A percentile compares a stretch with the other conserved stretches of the same genome.
Conservation (phyloP, 2,329 filamentous ascomycete species). For the Cryphonectria naterciae region DNA sequence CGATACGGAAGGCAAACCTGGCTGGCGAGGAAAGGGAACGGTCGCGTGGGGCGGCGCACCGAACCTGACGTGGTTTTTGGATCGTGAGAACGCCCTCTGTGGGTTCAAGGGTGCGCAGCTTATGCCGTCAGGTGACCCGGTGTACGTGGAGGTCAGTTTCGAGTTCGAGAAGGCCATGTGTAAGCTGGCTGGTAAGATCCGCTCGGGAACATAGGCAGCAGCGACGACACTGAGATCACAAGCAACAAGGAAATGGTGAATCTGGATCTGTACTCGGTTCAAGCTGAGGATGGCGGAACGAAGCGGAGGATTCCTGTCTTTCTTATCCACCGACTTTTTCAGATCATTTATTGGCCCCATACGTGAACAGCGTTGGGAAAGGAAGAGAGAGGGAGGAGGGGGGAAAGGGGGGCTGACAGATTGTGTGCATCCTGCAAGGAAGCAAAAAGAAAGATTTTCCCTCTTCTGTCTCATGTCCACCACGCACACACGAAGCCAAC, state of each 20-base stretch:
- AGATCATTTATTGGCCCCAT: not conserved
- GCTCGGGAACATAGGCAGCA: not conserved
- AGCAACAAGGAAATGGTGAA: not conserved
- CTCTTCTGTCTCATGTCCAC: not conserved
- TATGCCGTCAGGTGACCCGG: slow-evolving; percentile 21
- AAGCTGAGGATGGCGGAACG: not conserved
- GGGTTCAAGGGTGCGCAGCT: slow-evolving; percentile 36
- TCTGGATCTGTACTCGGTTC: not conserved
- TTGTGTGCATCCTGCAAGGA: not conserved
- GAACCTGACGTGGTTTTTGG: slow-evolving; percentile 53
- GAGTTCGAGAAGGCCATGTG: slow-evolving; percentile 25
- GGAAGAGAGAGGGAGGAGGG: not conserved
- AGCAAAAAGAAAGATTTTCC: not conserved
- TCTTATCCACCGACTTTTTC: slow-evolving; percentile 10
- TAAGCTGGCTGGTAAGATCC: slow-evolving; percentile 18
- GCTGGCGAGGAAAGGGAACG: slow-evolving; percentile 48
- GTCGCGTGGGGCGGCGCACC: slow-evolving; percentile 52
- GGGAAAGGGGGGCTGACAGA: not conserved
- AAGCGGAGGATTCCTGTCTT: not conserved
- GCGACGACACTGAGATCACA: not conserved
- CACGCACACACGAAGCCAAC: not conserved
- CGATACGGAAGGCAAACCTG: slow-evolving; percentile 45
- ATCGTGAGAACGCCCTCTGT: slow-evolving; percentile 51
- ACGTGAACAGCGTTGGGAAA: not conserved
- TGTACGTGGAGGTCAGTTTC: slow-evolving; percentile 19